Evolutionary conservation across 2,329 filamentous ascomycete genomes (phyloP).

Genomic region (Ophiostoma novo-ulmi): DNA sequence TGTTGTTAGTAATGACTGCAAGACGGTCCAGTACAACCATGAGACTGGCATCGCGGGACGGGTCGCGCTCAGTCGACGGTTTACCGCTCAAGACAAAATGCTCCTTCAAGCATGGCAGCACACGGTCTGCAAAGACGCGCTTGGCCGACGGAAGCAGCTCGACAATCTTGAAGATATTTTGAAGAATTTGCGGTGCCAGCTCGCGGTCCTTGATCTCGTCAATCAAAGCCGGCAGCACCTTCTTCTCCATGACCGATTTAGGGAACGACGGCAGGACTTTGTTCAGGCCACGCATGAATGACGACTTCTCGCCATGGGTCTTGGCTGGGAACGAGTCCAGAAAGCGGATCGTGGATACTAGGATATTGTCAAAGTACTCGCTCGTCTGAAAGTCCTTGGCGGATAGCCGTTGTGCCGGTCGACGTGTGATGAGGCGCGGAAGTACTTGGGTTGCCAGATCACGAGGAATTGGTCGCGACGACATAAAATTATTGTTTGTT

Average conservation of each 20-base stretch:
- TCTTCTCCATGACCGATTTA: slow-evolving; percentile 88
- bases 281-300: slow-evolving; percentile 83
- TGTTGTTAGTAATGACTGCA: slow-evolving; percentile 68
- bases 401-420: slow-evolving; percentile 80
- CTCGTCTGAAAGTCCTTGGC: slow-evolving; percentile 91
- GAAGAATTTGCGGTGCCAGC: slow-evolving; percentile 74
- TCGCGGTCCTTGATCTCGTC: slow-evolving; percentile 94
- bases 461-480: slow-evolving; percentile 69
- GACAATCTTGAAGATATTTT: slow-evolving; percentile 89
- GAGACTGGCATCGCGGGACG: slow-evolving; percentile 77
- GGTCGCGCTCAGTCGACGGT: slow-evolving; percentile 65
- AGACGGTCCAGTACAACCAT: slow-evolving; percentile 89
- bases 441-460: slow-evolving; percentile 72
- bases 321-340: slow-evolving; percentile 87
- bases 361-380: slow-evolving; percentile 92
- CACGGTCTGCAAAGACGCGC: slow-evolving; percentile 74
- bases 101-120: slow-evolving; percentile 78
- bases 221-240: slow-evolving; percentile 78
- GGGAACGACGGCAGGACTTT: slow-evolving; percentile 89
- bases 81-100: slow-evolving; percentile 64
- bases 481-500: slow-evolving; percentile 76
- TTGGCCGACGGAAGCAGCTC: slow-evolving; percentile 70
- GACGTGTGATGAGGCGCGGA: slow-evolving; percentile 77
- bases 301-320: slow-evolving; percentile 81
- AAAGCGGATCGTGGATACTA: slow-evolving; percentile 94